Base-by-base conservation (phyloP, 1,284 basidiomycete species). In the Cerioporus squamosus region DNA sequence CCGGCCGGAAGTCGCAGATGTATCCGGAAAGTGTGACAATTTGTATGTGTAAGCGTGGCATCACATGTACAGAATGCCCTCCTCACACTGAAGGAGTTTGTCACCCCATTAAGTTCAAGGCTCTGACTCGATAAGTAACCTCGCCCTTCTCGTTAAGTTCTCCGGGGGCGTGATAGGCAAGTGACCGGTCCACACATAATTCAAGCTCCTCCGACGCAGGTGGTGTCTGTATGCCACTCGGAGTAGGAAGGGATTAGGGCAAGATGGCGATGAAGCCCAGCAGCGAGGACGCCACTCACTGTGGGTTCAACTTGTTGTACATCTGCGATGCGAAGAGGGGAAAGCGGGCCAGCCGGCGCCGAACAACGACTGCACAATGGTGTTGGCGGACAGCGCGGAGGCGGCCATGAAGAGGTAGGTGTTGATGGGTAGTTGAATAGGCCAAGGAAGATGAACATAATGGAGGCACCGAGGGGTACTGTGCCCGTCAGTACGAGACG, bases 341-440 rank as follows among this genome's bases (percentile, higher is more conserved):
- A 69, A 78, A n/a, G n/a, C n/a, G n/a, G n/a, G n/a, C n/a, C n/a
- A 77, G 26, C 66, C 67, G 5, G 74, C 74, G 44, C 76, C 76
- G 55, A 77, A 76, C 45, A 71, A 39, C 40, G 71, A 73, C 15
- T 77, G 75, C 10, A 72, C 60, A 58, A 78, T 73, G 29, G 75
- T 75, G 59, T 66, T 72, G 26, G 71, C 64, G 9, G 76, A 74
- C 38, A 79, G 72, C 33, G 75, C 77, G 47, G 70, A 72, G 1
- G 77, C 77, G 15, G 77, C 75, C 57, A 74, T 68, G 62, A 70
- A 68, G 33, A 77, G 71, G 66, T 77, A 76, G 39, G 72, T 67
- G 62, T 77, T 75, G 64, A 77, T 69, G 57, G 75, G 69, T 77
- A 78, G 68, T 76, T 74, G 64, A 73, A 69, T 4, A 76, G 62